Conservation (phyloP, 2,329 filamentous ascomycete species). For the Fusarium coffeatum region DNA sequence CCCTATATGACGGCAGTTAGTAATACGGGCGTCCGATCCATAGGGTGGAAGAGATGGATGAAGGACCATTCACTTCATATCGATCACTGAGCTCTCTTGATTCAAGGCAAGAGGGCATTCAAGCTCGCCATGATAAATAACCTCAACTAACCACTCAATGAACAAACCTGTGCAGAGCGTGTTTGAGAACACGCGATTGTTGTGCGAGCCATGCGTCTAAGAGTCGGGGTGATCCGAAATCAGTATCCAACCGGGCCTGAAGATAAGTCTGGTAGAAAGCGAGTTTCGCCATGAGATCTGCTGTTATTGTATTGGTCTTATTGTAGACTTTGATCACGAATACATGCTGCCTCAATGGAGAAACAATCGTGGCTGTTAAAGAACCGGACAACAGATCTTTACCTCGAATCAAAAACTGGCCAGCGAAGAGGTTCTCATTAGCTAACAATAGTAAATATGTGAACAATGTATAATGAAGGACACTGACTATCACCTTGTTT, state of each 20-base stretch:
- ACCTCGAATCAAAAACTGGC: neutral
- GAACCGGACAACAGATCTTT: neutral
- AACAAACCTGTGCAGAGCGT: neutral
- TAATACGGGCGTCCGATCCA: neutral
- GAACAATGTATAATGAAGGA: neutral
- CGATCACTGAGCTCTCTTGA: neutral
- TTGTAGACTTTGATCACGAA: neutral
- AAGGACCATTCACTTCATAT: neutral
- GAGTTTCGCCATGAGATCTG: neutral
- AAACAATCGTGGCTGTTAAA: neutral
- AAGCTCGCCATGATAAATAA: neutral
- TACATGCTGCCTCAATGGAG: neutral
- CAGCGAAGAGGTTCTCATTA: neutral
- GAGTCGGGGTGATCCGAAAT: neutral
- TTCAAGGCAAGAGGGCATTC: neutral
- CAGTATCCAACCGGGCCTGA: constrained; percentile 7
- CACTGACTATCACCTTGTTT: neutral
- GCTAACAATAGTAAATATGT: neutral
- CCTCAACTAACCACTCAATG: neutral
- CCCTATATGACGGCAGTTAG: neutral
- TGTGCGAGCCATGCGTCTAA: constrained; percentile 3
- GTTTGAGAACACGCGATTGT: neutral
- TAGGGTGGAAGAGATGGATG: neutral
- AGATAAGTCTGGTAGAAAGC: neutral
- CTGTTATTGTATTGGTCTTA: neutral